Percentiles rank a stretch among this genome's conserved stretches.
Evolutionary conservation across 1,139 yeast species (phyloP).

Genomic region (Geotrichum aggregatum): DNA sequence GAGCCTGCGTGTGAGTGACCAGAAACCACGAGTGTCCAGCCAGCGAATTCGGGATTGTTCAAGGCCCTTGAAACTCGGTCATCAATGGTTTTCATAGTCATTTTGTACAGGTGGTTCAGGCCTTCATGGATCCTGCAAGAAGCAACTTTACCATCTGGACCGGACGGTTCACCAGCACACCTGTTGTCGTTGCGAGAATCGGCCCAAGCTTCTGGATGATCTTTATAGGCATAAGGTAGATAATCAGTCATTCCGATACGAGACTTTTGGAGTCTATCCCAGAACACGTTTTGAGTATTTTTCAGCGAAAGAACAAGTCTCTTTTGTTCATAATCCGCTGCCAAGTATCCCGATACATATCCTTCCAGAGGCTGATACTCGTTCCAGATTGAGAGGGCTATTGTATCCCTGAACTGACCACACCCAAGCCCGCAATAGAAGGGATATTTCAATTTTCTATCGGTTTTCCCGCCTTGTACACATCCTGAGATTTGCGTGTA

Average conservation of each 20-base stretch:
- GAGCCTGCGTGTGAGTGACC: slow-evolving; percentile 81
- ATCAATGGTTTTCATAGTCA: slow-evolving; percentile 39
- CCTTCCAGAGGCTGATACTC: slow-evolving; percentile 9
- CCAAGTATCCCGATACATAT: slow-evolving; percentile 35
- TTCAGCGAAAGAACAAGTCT: not conserved
- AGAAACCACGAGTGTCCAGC: slow-evolving; percentile 49
- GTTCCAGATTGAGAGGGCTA: slow-evolving; percentile 20
- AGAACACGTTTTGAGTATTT: slow-evolving; percentile 41
- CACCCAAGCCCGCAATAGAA: slow-evolving; percentile 19
- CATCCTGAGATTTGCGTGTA: slow-evolving; percentile 19
- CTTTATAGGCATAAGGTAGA: slow-evolving; percentile 41
- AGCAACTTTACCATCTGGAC: slow-evolving; percentile 25
- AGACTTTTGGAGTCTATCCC: slow-evolving; percentile 47
- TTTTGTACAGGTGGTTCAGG: slow-evolving; percentile 40
- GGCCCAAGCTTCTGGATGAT: slow-evolving; percentile 1
- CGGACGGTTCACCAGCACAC: slow-evolving; percentile 41
- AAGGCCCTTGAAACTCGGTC: slow-evolving; percentile 31
- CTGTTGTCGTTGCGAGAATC: too few species aligned
- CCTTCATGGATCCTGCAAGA: slow-evolving; percentile 58
- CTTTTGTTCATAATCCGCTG: slow-evolving; percentile 39
- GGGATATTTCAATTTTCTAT: slow-evolving; percentile 10
- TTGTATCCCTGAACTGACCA: slow-evolving; percentile 18
- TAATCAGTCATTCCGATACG: not conserved
- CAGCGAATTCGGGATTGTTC: slow-evolving; percentile 38
- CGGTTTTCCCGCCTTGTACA: not conserved